Base-by-base conservation (phyloP, 2,329 filamentous ascomycete genomes). In the Daldinia eschscholtzii region DNA sequence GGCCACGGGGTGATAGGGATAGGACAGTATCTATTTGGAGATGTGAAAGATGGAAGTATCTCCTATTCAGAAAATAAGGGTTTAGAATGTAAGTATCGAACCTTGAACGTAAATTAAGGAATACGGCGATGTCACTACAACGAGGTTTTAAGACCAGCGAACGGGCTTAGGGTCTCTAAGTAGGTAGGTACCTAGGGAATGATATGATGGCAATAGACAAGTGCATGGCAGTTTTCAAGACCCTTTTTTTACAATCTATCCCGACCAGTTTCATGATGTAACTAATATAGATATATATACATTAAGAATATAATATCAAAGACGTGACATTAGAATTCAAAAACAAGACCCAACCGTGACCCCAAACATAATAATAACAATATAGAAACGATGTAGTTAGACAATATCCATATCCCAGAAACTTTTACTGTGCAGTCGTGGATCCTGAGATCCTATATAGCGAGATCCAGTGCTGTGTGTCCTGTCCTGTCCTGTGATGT, bases 381-480 rank as follows among this genome's bases (percentile, higher is more conserved):
- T 52, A 33, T 18, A 9, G 10, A 48, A 9, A 26, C 20, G 12
- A 48, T 13, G 7, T 33, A 52, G 18, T 33, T 33, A 52, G 18
- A 10, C 15, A 5, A 52, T n/a, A 10, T 33, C 30, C 10, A 52
- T 33, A 10, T n/a, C 46, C 30, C 12, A 0, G 13, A 12, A 35
- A 9, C 30, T 52, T 30, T 30, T 18, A 26, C 26, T 10, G 6
- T 15, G 5, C 26, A 10, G 7, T 52, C 7, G 26, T 52, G n/a
- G 13, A 30, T 28, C 23, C 44, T 12, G 4, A 52, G 3, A 18
- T 26, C 23, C 13, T 33, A 33, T 44, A 44, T 57, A 9, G 4
- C 15, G 15, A 12, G 13, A 64, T 35, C 67, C 61, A 70, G 67
- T 70, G 18, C 61, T 64, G 61, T 65, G 28, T 61, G 6, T 56